These are phyloP conservation scores for Mycogone perniciosa DNA, from an alignment of 2,329 filamentous ascomycete species.

Conservation along the genomic window DNA sequence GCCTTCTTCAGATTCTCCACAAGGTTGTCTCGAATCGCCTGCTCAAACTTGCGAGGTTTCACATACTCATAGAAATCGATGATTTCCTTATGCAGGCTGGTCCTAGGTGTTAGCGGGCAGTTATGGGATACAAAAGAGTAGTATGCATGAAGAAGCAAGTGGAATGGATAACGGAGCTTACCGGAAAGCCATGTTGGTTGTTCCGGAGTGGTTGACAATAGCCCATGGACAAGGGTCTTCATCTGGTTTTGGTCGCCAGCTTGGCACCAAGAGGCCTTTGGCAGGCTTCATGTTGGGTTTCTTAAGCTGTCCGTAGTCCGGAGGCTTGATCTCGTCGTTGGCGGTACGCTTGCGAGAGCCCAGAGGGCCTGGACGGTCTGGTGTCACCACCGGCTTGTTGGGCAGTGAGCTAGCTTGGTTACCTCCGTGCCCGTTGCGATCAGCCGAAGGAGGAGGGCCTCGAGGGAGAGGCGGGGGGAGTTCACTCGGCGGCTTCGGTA, in stretches of 20 bases:
- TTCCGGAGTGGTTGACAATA: conserved; percentile 46
- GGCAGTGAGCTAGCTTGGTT: conserved; percentile 5
- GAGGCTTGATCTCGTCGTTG: conserved; percentile 59
- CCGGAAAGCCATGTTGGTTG: conserved; percentile 50
- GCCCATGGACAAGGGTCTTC: conserved; percentile 58
- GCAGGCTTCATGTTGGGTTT: conserved; percentile 42
- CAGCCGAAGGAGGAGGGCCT: conserved; percentile 13
- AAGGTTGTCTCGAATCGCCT: conserved; percentile 65
- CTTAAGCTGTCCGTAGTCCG: conserved; percentile 46
- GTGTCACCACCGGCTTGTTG: conserved; percentile 6
- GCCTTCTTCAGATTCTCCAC: conserved; percentile 59
- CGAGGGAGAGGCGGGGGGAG: conserved; percentile 19
- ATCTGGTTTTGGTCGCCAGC: conserved; percentile 43
- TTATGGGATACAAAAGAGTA: background rate
- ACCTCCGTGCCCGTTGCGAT: background rate
- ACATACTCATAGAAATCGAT: conserved; percentile 84
- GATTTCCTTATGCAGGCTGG: conserved; percentile 81
- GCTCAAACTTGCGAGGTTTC: conserved; percentile 69
- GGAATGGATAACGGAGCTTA: conserved; percentile 22
- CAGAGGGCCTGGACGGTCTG: conserved; percentile 38
- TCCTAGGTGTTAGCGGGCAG: background rate
- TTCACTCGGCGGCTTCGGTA: conserved; percentile 14
- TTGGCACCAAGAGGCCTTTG: conserved; percentile 43
- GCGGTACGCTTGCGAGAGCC: conserved; percentile 69
- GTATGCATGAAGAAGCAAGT: background rate